phyloP scores from a whole-genome alignment of 768 basidiomycete species.

The Coprinopsis cinerea region DNA sequence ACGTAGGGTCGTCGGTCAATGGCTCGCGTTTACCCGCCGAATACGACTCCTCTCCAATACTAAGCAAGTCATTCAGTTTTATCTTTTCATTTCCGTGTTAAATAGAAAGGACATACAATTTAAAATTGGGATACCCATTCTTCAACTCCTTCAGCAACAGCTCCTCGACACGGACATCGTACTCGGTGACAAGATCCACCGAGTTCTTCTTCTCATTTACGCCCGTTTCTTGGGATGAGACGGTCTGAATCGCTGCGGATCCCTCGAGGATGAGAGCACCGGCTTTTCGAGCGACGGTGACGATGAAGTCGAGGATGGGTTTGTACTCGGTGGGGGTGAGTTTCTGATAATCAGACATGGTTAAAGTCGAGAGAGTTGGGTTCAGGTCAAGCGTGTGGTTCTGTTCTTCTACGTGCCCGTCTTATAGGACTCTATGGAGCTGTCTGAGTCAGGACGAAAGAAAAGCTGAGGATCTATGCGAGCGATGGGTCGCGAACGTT shows the following conservation, averaged over 20 bases:
- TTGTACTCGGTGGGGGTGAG: constrained; percentile 47
- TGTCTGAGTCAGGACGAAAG: too few species aligned
- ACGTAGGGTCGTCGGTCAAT: constrained; percentile 86
- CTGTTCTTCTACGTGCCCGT: too few species aligned
- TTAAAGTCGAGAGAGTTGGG: constrained; percentile 12
- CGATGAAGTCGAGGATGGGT: constrained; percentile 61
- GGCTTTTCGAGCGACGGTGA: constrained; percentile 65
- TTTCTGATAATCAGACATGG: constrained; percentile 28
- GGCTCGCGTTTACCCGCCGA: constrained; percentile 63
- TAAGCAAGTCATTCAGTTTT: constrained; percentile 23
- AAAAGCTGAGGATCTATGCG: too few species aligned
- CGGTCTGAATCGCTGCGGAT: constrained; percentile 63
- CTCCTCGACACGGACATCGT: constrained; percentile 87
- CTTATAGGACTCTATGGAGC: too few species aligned
- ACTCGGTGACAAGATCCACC: constrained; percentile 93
- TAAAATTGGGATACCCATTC: constrained; percentile 63
- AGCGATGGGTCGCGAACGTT: too few species aligned
- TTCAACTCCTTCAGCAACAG: constrained; percentile 68
- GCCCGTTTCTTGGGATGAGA: constrained; percentile 34
- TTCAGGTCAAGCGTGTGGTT: too few species aligned
- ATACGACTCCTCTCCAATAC: constrained; percentile 93
- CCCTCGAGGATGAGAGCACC: constrained; percentile 75
- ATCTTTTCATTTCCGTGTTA: background rate
- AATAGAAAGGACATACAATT: constrained; percentile 57
- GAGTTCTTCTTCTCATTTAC: constrained; percentile 88